These are phyloP conservation scores for Fusarium continuum DNA, from an alignment of 2,329 filamentous ascomycete genomes.

Conservation along the genomic window DNA sequence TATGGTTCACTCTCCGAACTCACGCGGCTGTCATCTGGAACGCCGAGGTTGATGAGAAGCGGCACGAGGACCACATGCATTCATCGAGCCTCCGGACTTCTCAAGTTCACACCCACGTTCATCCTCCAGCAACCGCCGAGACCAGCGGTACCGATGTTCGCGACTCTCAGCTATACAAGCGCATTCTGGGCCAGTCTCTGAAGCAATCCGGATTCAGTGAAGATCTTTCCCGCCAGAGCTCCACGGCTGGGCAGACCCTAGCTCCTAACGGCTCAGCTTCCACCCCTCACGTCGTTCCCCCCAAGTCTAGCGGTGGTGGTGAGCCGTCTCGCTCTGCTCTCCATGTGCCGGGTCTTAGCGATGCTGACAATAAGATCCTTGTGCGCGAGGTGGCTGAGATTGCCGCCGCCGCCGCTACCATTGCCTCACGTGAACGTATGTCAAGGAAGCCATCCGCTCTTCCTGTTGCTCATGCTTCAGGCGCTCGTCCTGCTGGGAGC, in stretches of 20 bases:
- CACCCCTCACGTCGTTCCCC: constrained; percentile 80
- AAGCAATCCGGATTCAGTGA: constrained; percentile 80
- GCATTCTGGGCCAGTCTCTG: constrained; percentile 89
- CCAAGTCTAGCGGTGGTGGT: constrained; percentile 62
- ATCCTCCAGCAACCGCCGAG: constrained; percentile 52
- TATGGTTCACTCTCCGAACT: constrained; percentile 94
- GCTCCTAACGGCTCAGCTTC: constrained; percentile 55
- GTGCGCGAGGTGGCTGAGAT: constrained; percentile 92
- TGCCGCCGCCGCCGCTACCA: constrained; percentile 87
- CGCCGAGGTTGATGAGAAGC: constrained; percentile 81
- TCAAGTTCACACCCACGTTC: constrained; percentile 47
- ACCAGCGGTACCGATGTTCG: constrained; percentile 74
- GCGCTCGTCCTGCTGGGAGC: constrained; percentile 40
- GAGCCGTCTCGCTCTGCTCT: constrained; percentile 55
- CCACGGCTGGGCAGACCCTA: constrained; percentile 47
- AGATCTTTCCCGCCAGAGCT: constrained; percentile 53
- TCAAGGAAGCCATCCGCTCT: constrained; percentile 51
- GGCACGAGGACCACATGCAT: constrained; percentile 62
- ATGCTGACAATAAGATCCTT: constrained; percentile 82
- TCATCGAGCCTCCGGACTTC: constrained; percentile 48
- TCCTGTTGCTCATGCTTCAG: constrained; percentile 31
- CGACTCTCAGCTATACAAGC: constrained; percentile 89
- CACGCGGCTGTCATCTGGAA: constrained; percentile 99
- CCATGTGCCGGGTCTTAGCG: constrained; percentile 75
- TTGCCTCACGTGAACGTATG: constrained; percentile 78